These are phyloP conservation scores for Potentilla sterilis DNA, from an alignment of 306 rosid species.

Conservation along the genomic window DNA sequence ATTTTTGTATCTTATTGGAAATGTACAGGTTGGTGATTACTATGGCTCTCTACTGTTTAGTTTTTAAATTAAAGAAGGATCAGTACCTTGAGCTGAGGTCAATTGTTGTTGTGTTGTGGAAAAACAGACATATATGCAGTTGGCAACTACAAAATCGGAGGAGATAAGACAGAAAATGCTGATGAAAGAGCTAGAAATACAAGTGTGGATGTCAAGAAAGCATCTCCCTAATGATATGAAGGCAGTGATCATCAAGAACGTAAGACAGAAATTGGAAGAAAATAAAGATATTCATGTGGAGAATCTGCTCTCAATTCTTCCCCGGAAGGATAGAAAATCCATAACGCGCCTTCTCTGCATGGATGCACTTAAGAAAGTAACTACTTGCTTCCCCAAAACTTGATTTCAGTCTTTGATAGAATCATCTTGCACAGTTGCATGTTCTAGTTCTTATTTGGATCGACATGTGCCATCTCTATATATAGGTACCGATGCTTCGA, in stretches of 20 bases:
- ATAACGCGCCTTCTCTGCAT: constrained; percentile 1
- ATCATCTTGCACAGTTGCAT: not conserved
- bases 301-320: constrained; percentile 1
- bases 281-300: constrained; percentile 16
- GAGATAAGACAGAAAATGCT: constrained; percentile 12
- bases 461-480: not conserved
- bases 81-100: not conserved
- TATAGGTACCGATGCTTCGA: constrained; percentile 14
- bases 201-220: constrained; percentile 8
- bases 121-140: constrained; percentile 10
- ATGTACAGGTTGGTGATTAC: constrained; percentile 20
- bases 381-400: not conserved
- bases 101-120: not conserved
- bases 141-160: constrained; percentile 11
- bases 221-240: not conserved
- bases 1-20: constrained; percentile 23
- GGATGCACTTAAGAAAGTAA: not conserved
- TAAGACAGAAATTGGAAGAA: not conserved
- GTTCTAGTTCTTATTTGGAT: not conserved
- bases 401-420: not conserved
- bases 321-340: not conserved
- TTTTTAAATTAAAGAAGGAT: not conserved
- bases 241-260: not conserved
- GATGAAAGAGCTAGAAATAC: constrained; percentile 7
- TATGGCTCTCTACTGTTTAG: not conserved